phyloP scores from a whole-genome alignment of 208 protist species.

The Wallacemonas rigidus region DNA sequence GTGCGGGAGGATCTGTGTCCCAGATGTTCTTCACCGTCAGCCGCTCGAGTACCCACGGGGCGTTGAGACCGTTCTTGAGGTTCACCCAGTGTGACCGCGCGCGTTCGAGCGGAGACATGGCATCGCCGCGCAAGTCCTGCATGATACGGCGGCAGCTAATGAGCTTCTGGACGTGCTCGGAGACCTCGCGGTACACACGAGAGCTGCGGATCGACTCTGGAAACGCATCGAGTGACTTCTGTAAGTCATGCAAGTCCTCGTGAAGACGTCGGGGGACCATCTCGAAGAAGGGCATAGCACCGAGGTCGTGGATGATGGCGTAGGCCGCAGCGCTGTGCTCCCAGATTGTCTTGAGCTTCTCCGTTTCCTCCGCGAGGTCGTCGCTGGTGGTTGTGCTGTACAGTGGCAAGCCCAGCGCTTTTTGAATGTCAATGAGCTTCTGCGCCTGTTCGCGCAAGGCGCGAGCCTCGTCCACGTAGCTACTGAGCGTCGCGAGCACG shows the following conservation, averaged over 20 bases:
- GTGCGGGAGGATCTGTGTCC: slow-evolving; percentile 86
- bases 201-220: slow-evolving; percentile 49
- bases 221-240: slow-evolving; percentile 56
- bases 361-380: slow-evolving; percentile 79
- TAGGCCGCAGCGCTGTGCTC: slow-evolving; percentile 75
- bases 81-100: slow-evolving; percentile 73
- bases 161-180: slow-evolving; percentile 49
- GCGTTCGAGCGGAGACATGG: slow-evolving; percentile 88
- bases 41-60: slow-evolving; percentile 81
- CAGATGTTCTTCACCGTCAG: slow-evolving; percentile 91
- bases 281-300: slow-evolving; percentile 93
- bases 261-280: slow-evolving; percentile 91
- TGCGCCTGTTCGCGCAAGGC: slow-evolving; percentile 65
- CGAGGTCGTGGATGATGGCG: slow-evolving; percentile 76
- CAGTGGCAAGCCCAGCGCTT: slow-evolving; percentile 59
- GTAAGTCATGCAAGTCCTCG: slow-evolving; percentile 72
- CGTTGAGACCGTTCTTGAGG: slow-evolving; percentile 91
- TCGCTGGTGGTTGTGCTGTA: slow-evolving; percentile 58
- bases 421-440: slow-evolving; percentile 81
- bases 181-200: slow-evolving; percentile 47
- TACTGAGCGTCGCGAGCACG: slow-evolving; percentile 65
- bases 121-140: slow-evolving; percentile 93
- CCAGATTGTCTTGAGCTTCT: slow-evolving; percentile 93
- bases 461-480: slow-evolving; percentile 70
- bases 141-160: slow-evolving; percentile 76